phyloP scores from a whole-genome alignment of 2,329 filamentous ascomycete genomes.

The Colletotrichum eleusines region DNA sequence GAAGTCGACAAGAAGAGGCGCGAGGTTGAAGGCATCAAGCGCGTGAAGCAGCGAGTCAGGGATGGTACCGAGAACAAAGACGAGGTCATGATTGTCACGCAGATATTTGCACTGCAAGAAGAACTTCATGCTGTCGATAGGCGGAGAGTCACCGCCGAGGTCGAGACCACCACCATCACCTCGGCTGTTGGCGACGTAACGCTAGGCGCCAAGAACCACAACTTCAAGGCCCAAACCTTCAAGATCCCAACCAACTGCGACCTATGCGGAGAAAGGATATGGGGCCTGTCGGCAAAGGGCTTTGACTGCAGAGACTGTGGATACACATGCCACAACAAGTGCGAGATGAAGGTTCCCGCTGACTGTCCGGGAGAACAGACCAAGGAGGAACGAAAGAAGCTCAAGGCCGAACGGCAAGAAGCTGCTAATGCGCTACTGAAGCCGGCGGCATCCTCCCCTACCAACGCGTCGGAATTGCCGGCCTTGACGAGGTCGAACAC shows the following conservation, averaged over 20 bases:
- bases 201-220: constrained; percentile 92
- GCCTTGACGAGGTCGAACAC: constrained; percentile 84
- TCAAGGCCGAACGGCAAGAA: constrained; percentile 88
- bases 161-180: constrained; percentile 95
- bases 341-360: constrained; percentile 97
- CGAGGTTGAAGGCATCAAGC: constrained; percentile 84
- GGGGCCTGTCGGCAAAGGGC: constrained; percentile 95
- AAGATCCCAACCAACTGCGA: constrained; percentile 99
- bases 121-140: constrained; percentile 86
- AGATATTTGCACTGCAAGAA: constrained; percentile 88
- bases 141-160: constrained; percentile 86
- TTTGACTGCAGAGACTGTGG: constrained; percentile 97
- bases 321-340: constrained; percentile 98
- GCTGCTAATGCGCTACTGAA: constrained; percentile 73
- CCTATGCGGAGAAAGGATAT: constrained; percentile 94
- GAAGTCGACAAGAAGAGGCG: constrained; percentile 88
- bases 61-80: constrained; percentile 90
- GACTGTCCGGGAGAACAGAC: constrained; percentile 93
- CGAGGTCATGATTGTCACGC: constrained; percentile 85
- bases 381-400: constrained; percentile 95
- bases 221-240: constrained; percentile 99
- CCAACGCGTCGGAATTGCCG: constrained; percentile 70
- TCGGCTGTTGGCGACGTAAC: constrained; percentile 91
- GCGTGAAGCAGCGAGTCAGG: constrained; percentile 79
- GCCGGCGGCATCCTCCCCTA: constrained; percentile 53